Conservation (phyloP, 257 asterid genomes). For the Cinchona pubescens region DNA sequence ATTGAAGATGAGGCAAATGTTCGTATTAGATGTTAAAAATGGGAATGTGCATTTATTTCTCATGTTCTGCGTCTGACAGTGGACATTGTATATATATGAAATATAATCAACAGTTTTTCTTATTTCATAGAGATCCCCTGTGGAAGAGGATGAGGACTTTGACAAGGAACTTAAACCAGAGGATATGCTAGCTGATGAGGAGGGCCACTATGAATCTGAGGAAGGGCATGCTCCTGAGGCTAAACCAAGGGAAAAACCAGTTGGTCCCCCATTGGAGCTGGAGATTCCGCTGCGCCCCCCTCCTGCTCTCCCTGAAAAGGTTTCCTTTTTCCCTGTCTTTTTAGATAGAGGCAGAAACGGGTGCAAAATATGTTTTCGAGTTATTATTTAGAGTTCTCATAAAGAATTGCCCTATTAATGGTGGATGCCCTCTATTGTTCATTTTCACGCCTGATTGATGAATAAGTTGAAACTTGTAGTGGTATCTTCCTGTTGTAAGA, state of each 20-base stretch:
- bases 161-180: constrained; percentile 73
- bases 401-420: neutral
- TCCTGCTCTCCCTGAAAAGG: constrained; percentile 79
- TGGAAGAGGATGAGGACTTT: constrained; percentile 62
- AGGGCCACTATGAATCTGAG: constrained; percentile 80
- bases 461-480: neutral
- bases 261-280: constrained; percentile 91
- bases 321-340: constrained; percentile 22
- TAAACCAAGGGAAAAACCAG: constrained; percentile 77
- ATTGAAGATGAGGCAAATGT: constrained; percentile 56
- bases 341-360: neutral
- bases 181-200: constrained; percentile 88
- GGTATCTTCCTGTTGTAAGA: neutral
- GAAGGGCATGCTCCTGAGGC: constrained; percentile 72
- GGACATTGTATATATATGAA: constrained; percentile 6
- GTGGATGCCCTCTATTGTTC: neutral
- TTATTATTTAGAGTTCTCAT: neutral
- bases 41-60: constrained; percentile 10
- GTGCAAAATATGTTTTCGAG: neutral
- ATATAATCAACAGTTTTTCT: constrained; percentile 12
- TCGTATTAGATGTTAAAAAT: constrained; percentile 25
- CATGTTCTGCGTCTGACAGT: constrained; percentile 14
- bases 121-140: constrained; percentile 57
- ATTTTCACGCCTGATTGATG: neutral
- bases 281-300: constrained; percentile 83